phyloP scores from a whole-genome alignment of 164 flowering plant species.

The Tetracentron sinense region DNA sequence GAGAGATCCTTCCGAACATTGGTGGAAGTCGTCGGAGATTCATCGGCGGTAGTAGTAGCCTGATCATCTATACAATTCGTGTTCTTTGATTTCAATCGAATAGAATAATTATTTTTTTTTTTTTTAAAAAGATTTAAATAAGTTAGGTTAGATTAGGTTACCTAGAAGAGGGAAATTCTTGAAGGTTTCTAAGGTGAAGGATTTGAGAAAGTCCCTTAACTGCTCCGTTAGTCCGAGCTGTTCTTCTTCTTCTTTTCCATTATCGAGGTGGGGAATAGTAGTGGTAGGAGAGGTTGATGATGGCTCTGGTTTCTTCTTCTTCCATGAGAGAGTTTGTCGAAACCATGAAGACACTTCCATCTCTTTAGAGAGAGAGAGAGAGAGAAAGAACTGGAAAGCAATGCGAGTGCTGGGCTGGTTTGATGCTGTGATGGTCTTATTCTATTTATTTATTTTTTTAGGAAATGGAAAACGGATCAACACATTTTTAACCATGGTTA shows the following conservation, averaged over 20 bases:
- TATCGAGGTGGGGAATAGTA: background rate
- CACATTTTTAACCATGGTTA: too few relatives aligned
- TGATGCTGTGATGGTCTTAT: too few relatives aligned
- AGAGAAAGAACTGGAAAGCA: slow-evolving; percentile 1
- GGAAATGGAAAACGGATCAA: too few relatives aligned
- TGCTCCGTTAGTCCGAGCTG: slow-evolving; percentile 53
- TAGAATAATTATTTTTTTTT: background rate
- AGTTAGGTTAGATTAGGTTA: too few relatives aligned
- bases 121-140: background rate
- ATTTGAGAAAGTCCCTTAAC: slow-evolving; percentile 49
- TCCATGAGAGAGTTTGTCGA: slow-evolving; percentile 34
- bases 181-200: slow-evolving; percentile 75
- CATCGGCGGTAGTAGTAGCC: slow-evolving; percentile 14
- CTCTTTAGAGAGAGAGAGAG: background rate
- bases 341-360: slow-evolving; percentile 54
- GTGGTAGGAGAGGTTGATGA: background rate
- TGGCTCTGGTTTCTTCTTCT: slow-evolving; percentile 17
- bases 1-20: slow-evolving; percentile 61
- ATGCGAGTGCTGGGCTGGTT: too few relatives aligned
- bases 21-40: slow-evolving; percentile 18
- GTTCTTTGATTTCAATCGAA: slow-evolving; percentile 1
- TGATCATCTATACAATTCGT: slow-evolving; percentile 30
- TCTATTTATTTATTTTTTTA: too few relatives aligned
- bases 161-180: slow-evolving; percentile 56
- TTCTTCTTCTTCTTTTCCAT: slow-evolving; percentile 21